Evolutionary conservation across 164 flowering plant species (phyloP), one percentile per base, ranked within the genome.

Genomic region (Macadamia integrifolia): DNA sequence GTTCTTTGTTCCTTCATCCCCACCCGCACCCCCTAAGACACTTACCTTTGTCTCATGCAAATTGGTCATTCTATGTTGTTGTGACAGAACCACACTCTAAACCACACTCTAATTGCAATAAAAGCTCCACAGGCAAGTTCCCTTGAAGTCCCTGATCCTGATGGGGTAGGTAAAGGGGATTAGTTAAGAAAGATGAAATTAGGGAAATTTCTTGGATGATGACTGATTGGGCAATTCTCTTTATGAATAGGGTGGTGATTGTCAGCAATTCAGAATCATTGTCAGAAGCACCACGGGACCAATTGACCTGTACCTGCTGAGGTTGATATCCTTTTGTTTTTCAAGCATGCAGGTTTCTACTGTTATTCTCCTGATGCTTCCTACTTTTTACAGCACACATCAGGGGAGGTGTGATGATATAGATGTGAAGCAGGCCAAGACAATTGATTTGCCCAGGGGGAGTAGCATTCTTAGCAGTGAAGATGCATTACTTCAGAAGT

Each of bases 61-160:
- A 15, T 6, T 66, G 5, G 8, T 65, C 40, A 7, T 66, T 62
- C 62, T 69, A n/a, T 64, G 58, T 61, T 62, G 58, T 60, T 66
- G 58, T 23, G 40, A 60, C 82, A 88, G 92, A 80, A 84, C 76
- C 79, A 83, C 68, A 84, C 90, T 57, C 74, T 90, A 30, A 70
- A 84, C 76, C 79, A 83, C 68, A 84, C 90, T 57, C 74, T 90
- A 30, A 70, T 90, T 71, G 89, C 82, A 29, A 76, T 90, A 72
- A 82, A 86, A 79, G 97, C 93, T 72, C 97, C 92, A 9, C 80
- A 71, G 62, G 90, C 82, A 64, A 87, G 90, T 67, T 76, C 72
- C 72, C 60, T 88, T 70, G 93, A 87, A 82, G 97, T 87, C 70
- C 88, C 90, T 48, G 88, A 87, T 80, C 92, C 92, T 69, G 87